Evolutionary conservation across 257 asterid species (phyloP), one percentile per base, ranked within the genome.

Genomic region (Solanum rostratum): DNA sequence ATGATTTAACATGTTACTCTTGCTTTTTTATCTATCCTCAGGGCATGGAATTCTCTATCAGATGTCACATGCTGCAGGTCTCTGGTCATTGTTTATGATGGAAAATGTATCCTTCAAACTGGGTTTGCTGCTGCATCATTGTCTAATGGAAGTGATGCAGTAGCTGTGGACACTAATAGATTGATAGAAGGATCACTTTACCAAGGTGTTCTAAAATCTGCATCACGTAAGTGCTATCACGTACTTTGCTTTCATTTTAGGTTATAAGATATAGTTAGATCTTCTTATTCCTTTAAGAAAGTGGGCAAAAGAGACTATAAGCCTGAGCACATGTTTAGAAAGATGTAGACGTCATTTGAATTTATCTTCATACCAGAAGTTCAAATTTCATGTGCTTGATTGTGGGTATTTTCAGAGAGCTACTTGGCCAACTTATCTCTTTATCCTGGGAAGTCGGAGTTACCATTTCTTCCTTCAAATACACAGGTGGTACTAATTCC

Each of bases 391-490:
- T 69, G 62, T 54, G 84, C 54, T 80, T 82, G 83, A 86, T 85
- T 73, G 80, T 87, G 30, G 81, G 16, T 76, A 85, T 66, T 19
- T 86, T 85, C 95, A 95, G 97, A 96, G 89, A 96, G 97, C 88
- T 96, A 96, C 90, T 92, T 96, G 90, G 99, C 99, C 90, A 96
- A 96, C 88, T 90, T 96, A 91, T 89, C 98, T 39, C 93, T 96
- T 33, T 96, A 95, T 90, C 99, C 99, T 79, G 99, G 97, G 85
- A 96, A 91, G 89, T 92, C 95, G 7, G 93, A 95, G 91, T 93
- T 96, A 81, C 97, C 98, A 62, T 95, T 96, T 89, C 93, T 96
- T 80, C 98, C 99, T 86, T 86, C 91, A 57, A 93, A 96, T 90
- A 93, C 98, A 10, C 98, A 96, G 97, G 99, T 93, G 86, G 3